phyloP scores from a whole-genome alignment of 768 basidiomycete genomes.

The Amanita pallidorosea region DNA sequence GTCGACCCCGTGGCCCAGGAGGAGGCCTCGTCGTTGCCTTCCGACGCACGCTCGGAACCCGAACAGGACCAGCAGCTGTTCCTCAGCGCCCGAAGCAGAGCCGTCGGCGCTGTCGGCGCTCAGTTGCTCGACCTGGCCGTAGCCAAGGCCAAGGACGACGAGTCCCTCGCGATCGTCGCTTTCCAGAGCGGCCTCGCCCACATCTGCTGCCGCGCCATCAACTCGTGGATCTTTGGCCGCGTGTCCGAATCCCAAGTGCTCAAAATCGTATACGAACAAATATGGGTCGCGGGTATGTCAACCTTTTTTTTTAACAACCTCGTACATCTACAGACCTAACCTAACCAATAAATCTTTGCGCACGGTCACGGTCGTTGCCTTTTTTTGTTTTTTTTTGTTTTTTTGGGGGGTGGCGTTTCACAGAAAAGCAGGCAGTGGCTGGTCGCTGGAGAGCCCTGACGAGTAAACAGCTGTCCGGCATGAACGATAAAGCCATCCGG shows the following conservation, averaged over 20 bases:
- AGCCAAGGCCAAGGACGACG: background rate
- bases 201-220: background rate
- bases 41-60: too few species aligned
- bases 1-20: too few species aligned
- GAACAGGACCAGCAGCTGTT: background rate
- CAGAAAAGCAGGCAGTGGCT: conserved; percentile 1
- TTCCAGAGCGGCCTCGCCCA: background rate
- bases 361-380: too few species aligned
- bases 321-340: too few species aligned
- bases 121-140: background rate
- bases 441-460: background rate
- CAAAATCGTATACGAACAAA: background rate
- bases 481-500: background rate
- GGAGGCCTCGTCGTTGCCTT: too few species aligned
- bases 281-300: background rate
- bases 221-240: background rate
- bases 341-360: too few species aligned
- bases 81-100: background rate
- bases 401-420: too few species aligned
- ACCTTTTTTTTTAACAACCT: too few species aligned
- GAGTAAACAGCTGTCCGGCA: background rate
- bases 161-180: background rate
- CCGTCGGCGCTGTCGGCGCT: background rate
- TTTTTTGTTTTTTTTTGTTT: too few species aligned
- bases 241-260: background rate